These are phyloP conservation scores for Lablab purpureus DNA, from an alignment of 306 rosid species.

Conservation along the genomic window DNA sequence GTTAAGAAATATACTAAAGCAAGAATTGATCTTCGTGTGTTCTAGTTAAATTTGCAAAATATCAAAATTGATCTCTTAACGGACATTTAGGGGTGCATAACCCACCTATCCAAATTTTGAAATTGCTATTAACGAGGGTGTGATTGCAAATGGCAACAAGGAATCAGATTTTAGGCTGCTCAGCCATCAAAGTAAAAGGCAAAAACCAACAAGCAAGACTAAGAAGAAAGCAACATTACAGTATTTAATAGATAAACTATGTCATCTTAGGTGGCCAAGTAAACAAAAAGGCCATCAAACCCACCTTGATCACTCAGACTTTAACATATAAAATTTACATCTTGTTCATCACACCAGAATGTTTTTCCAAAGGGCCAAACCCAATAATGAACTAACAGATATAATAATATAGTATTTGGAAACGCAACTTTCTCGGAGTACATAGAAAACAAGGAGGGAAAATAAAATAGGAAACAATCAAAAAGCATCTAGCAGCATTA, in stretches of 20 bases:
- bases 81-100: background rate
- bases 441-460: background rate
- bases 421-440: constrained; percentile 1
- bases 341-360: constrained; percentile 32
- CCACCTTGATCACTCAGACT: constrained; percentile 43
- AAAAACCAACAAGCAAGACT: background rate
- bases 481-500: constrained; percentile 1
- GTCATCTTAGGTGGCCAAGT: constrained; percentile 36
- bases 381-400: background rate
- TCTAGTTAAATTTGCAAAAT: background rate
- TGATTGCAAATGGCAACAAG: background rate
- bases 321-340: background rate
- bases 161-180: constrained; percentile 13
- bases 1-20: constrained; percentile 7
- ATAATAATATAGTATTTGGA: background rate
- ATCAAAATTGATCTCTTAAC: background rate
- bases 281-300: constrained; percentile 21
- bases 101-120: background rate
- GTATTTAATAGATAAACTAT: background rate
- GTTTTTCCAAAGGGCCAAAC: constrained; percentile 45
- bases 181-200: background rate
- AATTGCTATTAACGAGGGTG: background rate
- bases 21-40: background rate
- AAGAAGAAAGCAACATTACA: constrained; percentile 39
- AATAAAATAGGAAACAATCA: no score